A percentile compares a stretch with the other conserved stretches of the same genome.
phyloP scores from a whole-genome alignment of 83 land plant genomes.

The Picea engelmannii region DNA sequence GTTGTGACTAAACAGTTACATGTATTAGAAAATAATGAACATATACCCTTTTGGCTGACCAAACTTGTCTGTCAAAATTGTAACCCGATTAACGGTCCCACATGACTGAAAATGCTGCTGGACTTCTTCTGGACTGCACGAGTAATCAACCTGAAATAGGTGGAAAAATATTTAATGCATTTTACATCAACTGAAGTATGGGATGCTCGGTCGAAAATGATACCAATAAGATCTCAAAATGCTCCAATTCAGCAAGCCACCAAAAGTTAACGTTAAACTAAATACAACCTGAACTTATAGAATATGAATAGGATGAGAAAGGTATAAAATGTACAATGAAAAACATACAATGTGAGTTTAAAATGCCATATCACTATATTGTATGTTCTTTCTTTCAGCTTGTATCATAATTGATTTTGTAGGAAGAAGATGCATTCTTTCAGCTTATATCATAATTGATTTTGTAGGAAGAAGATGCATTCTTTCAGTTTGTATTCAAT shows the following conservation, averaged over 20 bases:
- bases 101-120: slow-evolving; percentile 98
- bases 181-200: background rate
- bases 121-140: slow-evolving; percentile 96
- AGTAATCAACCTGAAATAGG: slow-evolving; percentile 81
- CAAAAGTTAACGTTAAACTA: background rate
- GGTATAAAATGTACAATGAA: background rate
- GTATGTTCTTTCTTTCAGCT: too few relatives aligned
- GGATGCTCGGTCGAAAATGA: background rate
- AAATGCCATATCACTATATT: background rate
- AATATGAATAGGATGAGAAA: background rate
- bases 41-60: slow-evolving; percentile 81
- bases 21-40: background rate
- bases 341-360: background rate
- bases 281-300: background rate
- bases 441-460: background rate
- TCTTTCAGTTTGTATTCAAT: too few relatives aligned
- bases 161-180: background rate
- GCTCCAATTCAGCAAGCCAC: background rate
- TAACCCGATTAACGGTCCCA: slow-evolving; percentile 92
- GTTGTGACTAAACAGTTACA: background rate
- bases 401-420: background rate
- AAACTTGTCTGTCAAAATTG: slow-evolving; percentile 91
- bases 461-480: background rate
- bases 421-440: background rate
- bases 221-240: background rate